A percentile compares a stretch with the other conserved stretches of the same genome.
Evolutionary conservation across 208 protist genomes (phyloP).

Genomic region (Novymonas esmeraldas): DNA sequence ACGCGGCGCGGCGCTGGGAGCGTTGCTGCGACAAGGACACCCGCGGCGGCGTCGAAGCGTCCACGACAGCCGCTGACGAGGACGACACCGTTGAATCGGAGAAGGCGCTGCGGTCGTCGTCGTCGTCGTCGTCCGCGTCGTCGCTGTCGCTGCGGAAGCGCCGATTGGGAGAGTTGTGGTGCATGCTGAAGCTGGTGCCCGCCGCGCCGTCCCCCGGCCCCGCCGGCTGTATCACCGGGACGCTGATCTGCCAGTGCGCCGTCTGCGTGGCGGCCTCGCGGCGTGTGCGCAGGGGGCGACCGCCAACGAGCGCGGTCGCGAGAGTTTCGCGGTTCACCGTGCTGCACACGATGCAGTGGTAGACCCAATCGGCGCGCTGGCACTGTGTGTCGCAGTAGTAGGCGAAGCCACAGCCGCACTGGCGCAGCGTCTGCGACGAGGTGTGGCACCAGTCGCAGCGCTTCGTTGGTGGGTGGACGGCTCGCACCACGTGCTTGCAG

Average conservation of each 20-base stretch:
- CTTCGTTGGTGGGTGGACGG: slow-evolving; percentile 4
- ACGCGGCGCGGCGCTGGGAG: background rate
- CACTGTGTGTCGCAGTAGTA: slow-evolving; percentile 45
- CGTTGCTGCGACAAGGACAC: slow-evolving; percentile 1
- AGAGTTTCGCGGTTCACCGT: background rate
- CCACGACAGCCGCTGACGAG: background rate
- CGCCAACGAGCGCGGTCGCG: slow-evolving; percentile 11
- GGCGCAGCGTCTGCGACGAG: slow-evolving; percentile 19
- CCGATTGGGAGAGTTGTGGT: slow-evolving; percentile 3
- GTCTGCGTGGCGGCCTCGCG: slow-evolving; percentile 31
- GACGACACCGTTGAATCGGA: no score
- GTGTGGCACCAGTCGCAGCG: slow-evolving; percentile 25
- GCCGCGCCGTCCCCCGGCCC: slow-evolving; percentile 4
- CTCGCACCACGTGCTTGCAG: slow-evolving; percentile 18
- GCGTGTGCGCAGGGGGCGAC: slow-evolving; percentile 6
- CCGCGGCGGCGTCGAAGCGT: background rate
- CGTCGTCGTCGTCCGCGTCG: slow-evolving; percentile 6
- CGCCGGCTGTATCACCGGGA: background rate
- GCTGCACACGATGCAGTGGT: slow-evolving; percentile 28
- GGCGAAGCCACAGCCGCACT: slow-evolving; percentile 40
- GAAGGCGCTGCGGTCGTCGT: slow-evolving; percentile 1
- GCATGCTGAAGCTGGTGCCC: background rate
- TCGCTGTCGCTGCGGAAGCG: slow-evolving; percentile 10
- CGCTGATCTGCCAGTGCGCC: slow-evolving; percentile 22
- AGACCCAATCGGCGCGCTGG: slow-evolving; percentile 51